Evolutionary conservation across 2,329 filamentous ascomycete genomes (phyloP).

Genomic region (Triangularia verruculosa): DNA sequence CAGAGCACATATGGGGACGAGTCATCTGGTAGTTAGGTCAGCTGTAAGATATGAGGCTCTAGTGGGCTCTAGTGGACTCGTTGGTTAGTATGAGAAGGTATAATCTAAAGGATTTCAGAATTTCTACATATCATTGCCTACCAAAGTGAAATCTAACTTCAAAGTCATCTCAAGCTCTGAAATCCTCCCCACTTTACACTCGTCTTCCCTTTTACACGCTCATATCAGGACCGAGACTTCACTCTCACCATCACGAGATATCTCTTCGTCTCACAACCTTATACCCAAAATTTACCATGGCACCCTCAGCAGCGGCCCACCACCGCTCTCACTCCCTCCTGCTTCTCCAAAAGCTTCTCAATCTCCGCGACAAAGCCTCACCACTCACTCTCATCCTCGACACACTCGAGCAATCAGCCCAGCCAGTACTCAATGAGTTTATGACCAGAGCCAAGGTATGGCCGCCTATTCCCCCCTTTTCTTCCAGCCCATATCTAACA

Average conservation of each 20-base stretch:
- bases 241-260: not conserved
- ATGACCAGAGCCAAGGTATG: constrained; percentile 73
- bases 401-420: constrained; percentile 75
- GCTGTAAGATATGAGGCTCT: too few species aligned
- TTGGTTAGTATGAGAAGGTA: not conserved
- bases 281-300: constrained; percentile 41
- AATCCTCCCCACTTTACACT: not conserved
- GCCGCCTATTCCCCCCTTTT: constrained; percentile 1
- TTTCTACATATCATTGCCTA: not conserved
- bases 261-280: not conserved
- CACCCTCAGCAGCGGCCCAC: constrained; percentile 58
- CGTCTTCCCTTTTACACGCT: not conserved
- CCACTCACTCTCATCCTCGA: constrained; percentile 86
- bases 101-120: not conserved
- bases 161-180: not conserved
- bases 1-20: too few species aligned
- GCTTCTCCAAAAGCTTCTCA: constrained; percentile 77
- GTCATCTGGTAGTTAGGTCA: too few species aligned
- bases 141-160: not conserved
- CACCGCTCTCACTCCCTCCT: constrained; percentile 80
- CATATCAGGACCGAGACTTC: not conserved
- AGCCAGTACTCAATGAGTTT: constrained; percentile 69
- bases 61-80: too few species aligned
- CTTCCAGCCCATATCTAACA: constrained; percentile 9
- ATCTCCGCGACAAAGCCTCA: constrained; percentile 73